Base-by-base conservation (phyloP, 257 asterid species). In the Rehmannia glutinosa region DNA sequence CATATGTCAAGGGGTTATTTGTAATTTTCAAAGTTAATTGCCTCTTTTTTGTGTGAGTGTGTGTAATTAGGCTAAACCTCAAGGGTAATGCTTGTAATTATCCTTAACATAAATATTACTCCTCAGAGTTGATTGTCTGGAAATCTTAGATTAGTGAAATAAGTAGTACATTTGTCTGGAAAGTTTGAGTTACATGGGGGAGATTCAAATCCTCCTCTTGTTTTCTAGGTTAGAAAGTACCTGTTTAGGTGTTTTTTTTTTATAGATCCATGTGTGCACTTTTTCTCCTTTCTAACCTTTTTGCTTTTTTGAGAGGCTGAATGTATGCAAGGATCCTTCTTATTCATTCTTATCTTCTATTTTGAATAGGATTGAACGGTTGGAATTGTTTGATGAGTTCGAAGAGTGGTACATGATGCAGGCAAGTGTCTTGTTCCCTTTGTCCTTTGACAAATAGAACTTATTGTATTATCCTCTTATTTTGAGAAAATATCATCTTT, bases 321-420 rank as follows among this genome's bases (percentile, higher is more conserved):
- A 23, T 50, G 53, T n/a, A n/a, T n/a, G n/a, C n/a, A n/a, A 32
- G 25, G 51, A 56, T 41, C 25, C 68, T 70, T 61, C 52, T 78
- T 61, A 61, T 58, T 25, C 56, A 42, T 69, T 72, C 73, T 59
- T 64, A 39, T 82, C 71, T 54, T 56, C 71, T 63, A 65, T 69
- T 53, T 79, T 72, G 50, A 72, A 53, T 70, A 94, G 99, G 96
- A 94, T 91, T 77, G 99, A 91, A 63, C 82, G 91, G 71, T 77
- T 94, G 86, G 99, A 94, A 74, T 73, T 92, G 74, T 82, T 80
- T 47, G 84, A 80, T 76, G 84, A 80, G 68, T 80, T 80, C 8
- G 84, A 80, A 80, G 84, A 80, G 78, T 80, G 95, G 96, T 73
- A 85, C 84, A 91, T 94, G 99, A 89, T 88, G 97, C 99, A 94